These are phyloP conservation scores for Mucuna pruriens DNA, from an alignment of 306 rosid species.

Conservation along the genomic window DNA sequence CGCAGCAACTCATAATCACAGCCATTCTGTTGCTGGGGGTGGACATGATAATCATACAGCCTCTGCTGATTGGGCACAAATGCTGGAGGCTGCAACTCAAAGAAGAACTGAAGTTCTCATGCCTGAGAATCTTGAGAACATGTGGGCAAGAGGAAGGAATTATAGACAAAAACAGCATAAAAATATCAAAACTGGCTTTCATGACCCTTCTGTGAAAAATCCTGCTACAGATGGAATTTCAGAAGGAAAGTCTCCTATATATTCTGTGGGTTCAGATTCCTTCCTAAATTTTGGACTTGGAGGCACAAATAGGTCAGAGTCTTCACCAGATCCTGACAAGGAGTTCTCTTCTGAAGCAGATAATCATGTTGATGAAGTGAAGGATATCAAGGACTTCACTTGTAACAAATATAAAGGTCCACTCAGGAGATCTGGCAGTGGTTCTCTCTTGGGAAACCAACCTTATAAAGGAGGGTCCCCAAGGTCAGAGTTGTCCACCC, in stretches of 20 bases:
- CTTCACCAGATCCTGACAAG: slow-evolving; percentile 47
- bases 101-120: slow-evolving; percentile 94
- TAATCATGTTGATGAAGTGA: slow-evolving; percentile 51
- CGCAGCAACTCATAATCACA: slow-evolving; percentile 52
- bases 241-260: slow-evolving; percentile 43
- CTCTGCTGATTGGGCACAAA: slow-evolving; percentile 84
- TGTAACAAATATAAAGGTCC: slow-evolving; percentile 40
- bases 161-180: slow-evolving; percentile 66
- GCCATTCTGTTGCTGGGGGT: slow-evolving; percentile 45
- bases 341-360: slow-evolving; percentile 41
- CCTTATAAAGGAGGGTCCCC: slow-evolving; percentile 52
- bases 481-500: slow-evolving; percentile 63
- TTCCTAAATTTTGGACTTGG: slow-evolving; percentile 45
- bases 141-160: slow-evolving; percentile 98
- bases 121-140: slow-evolving; percentile 97
- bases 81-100: slow-evolving; percentile 81
- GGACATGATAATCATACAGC: slow-evolving; percentile 45
- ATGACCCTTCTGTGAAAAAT: slow-evolving; percentile 48
- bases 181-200: slow-evolving; percentile 45
- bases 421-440: slow-evolving; percentile 75
- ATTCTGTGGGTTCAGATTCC: slow-evolving; percentile 48
- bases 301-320: slow-evolving; percentile 45
- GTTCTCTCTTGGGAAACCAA: slow-evolving; percentile 63
- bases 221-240: slow-evolving; percentile 41
- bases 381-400: slow-evolving; percentile 38